Evolutionary conservation across 2,329 filamentous ascomycete genomes (phyloP).

Genomic region (Colletotrichum abscissum): DNA sequence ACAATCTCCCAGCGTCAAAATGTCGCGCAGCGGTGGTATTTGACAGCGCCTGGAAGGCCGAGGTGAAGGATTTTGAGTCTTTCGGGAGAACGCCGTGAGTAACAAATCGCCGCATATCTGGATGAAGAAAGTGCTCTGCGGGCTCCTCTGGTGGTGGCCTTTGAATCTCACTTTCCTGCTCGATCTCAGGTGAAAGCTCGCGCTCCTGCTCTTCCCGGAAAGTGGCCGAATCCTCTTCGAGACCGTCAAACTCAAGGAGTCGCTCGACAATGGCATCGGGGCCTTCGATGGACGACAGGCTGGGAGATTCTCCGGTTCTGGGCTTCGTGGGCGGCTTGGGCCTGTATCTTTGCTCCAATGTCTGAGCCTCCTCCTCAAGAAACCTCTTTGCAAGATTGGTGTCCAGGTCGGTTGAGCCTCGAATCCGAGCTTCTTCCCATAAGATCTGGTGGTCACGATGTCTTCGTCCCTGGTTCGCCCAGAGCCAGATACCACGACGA

Average conservation of each 20-base stretch:
- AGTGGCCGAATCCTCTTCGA: constrained; percentile 45
- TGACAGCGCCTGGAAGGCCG: constrained; percentile 57
- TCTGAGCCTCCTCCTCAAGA: constrained; percentile 66
- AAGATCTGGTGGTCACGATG: constrained; percentile 54
- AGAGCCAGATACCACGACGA: constrained; percentile 63
- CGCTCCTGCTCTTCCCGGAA: constrained; percentile 70
- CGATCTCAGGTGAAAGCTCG: constrained; percentile 59
- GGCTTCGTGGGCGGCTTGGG: constrained; percentile 31
- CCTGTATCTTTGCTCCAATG: constrained; percentile 63
- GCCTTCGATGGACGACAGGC: not conserved
- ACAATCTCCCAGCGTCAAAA: constrained; percentile 49
- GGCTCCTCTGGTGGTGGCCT: constrained; percentile 54
- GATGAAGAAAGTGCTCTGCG: constrained; percentile 53
- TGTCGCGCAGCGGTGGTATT: constrained; percentile 51
- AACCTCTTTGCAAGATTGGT: constrained; percentile 52
- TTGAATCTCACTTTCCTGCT: constrained; percentile 68
- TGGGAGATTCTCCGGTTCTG: not conserved
- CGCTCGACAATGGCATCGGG: constrained; percentile 36
- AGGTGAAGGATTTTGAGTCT: constrained; percentile 48
- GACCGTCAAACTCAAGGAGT: constrained; percentile 49
- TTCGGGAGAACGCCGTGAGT: constrained; percentile 42
- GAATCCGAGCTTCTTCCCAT: constrained; percentile 41
- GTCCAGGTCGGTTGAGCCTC: constrained; percentile 33
- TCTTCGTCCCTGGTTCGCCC: constrained; percentile 69
- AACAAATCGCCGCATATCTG: constrained; percentile 54